Evolutionary conservation across 371 early-diverging fungal genomes (phyloP).

Genomic region (Capniomyces stellatus): DNA sequence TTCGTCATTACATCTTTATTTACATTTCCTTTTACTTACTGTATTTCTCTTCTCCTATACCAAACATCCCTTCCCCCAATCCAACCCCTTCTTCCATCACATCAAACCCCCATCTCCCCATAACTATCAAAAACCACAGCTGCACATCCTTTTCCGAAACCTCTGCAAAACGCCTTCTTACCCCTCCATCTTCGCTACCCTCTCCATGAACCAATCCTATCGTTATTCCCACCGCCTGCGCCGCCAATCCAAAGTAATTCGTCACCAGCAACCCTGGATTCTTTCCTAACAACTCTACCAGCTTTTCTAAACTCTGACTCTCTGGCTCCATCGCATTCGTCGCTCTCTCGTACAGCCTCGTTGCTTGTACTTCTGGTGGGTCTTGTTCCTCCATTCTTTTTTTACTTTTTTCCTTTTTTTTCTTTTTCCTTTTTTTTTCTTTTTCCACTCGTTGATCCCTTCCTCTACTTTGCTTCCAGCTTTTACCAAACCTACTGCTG

Average conservation of each 20-base stretch:
- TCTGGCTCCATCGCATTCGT: not conserved
- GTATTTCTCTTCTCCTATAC: not conserved
- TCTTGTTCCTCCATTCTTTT: too few relatives aligned
- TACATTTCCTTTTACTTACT: not conserved
- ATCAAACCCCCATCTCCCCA: slow-evolving; percentile 1
- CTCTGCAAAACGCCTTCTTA: not conserved
- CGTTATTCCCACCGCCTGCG: not conserved
- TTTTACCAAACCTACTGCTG: too few relatives aligned
- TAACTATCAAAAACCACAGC: not conserved
- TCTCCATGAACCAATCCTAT: not conserved
- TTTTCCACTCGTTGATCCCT: too few relatives aligned
- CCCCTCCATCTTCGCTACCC: not conserved
- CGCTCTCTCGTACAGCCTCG: not conserved
- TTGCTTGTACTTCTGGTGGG: not conserved
- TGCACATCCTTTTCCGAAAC: not conserved
- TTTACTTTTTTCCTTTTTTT: too few relatives aligned
- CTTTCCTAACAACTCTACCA: not conserved
- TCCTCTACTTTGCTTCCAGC: too few relatives aligned
- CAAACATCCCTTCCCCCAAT: not conserved
- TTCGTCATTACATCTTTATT: too few relatives aligned
- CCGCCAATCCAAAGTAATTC: not conserved
- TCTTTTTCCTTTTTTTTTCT: too few relatives aligned
- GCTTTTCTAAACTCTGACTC: not conserved
- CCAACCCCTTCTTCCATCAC: not conserved
- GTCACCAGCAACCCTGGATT: not conserved